These are phyloP conservation scores for Melocanna baccifera DNA, from an alignment of 176 grass and related monocot genomes.

Conservation along the genomic window DNA sequence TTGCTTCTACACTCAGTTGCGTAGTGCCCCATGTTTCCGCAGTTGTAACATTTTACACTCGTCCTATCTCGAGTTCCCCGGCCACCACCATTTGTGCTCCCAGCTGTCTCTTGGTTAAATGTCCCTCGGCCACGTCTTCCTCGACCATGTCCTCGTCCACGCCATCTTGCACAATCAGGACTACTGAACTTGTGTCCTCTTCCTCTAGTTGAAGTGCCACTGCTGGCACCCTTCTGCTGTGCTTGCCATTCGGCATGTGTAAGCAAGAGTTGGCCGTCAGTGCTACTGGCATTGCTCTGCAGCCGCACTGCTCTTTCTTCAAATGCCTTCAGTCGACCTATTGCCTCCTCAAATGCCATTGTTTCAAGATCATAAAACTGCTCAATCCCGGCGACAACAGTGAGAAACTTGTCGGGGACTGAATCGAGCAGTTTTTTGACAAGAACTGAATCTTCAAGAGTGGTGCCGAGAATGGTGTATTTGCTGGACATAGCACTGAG, in stretches of 20 bases:
- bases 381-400: neutral
- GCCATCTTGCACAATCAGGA: neutral
- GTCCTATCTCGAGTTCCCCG: neutral
- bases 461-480: no score
- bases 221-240: accelerated
- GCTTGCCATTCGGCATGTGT: neutral
- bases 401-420: no score
- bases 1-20: accelerated
- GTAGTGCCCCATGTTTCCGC: neutral
- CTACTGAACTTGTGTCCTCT: accelerated
- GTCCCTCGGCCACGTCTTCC: neutral
- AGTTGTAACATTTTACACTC: neutral
- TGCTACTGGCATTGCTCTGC: neutral
- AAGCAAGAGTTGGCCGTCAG: neutral
- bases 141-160: neutral
- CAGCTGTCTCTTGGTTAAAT: neutral
- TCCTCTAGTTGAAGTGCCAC: neutral
- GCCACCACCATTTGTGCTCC: accelerated
- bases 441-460: no score
- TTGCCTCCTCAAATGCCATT: neutral
- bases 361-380: neutral
- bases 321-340: neutral
- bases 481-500: no score
- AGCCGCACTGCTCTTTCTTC: neutral
- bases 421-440: no score